A percentile compares a stretch with the other conserved stretches of the same genome.
Conservation (phyloP, 2,329 filamentous ascomycete species). For the Aspergillus luchuensis region DNA sequence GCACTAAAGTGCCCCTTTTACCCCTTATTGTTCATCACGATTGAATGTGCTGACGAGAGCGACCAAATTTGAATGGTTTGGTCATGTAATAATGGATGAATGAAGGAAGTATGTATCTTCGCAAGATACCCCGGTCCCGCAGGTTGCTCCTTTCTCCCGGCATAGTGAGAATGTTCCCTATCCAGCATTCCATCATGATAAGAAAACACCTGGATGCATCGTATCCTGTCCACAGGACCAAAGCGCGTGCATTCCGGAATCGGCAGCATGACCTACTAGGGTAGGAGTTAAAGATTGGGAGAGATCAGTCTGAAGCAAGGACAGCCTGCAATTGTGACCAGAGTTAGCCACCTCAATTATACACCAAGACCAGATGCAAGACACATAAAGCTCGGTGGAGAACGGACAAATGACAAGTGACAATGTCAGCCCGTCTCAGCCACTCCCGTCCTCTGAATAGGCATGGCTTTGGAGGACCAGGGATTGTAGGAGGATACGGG, state of each 20-base stretch:
- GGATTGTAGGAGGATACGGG: background rate
- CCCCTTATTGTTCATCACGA: constrained; percentile 6
- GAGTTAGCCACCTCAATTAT: background rate
- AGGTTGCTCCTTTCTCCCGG: background rate
- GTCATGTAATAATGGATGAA: background rate
- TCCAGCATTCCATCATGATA: background rate
- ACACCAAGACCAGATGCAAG: background rate
- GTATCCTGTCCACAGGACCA: background rate
- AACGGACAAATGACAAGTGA: constrained; percentile 13
- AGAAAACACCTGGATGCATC: background rate
- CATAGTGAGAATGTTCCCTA: background rate
- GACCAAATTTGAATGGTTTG: background rate
- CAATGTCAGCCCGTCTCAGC: constrained; percentile 20
- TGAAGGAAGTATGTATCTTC: background rate
- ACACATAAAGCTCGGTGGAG: constrained; percentile 3
- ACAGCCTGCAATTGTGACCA: background rate
- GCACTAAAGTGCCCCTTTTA: constrained; percentile 16
- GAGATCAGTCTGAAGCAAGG: background rate
- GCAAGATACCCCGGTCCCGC: background rate
- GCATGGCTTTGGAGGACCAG: background rate
- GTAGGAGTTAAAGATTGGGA: background rate
- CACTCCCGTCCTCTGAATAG: constrained; percentile 13
- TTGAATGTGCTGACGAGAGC: background rate
- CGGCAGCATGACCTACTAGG: background rate
- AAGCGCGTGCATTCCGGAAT: background rate